Conservation (phyloP, 192 early-diverging fungal species). For the Umbelopsis sp. region DNA sequence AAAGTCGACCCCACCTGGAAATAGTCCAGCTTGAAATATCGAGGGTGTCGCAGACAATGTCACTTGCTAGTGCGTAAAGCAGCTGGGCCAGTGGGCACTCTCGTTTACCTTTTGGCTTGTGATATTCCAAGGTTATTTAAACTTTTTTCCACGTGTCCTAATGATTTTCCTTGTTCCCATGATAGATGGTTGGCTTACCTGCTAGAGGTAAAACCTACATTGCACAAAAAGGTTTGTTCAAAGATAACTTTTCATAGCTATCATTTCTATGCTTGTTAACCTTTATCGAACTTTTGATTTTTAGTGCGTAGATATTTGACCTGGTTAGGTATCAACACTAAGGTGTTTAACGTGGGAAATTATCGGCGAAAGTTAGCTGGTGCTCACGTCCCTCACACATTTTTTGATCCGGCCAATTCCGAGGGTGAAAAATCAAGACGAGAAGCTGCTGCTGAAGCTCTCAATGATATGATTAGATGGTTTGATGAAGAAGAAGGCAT, state of each 20-base stretch:
- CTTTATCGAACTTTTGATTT: background rate
- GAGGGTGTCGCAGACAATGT: no score
- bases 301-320: slow-evolving; percentile 88
- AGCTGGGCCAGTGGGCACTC: no score
- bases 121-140: no score
- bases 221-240: slow-evolving; percentile 76
- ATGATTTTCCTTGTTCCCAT: no score
- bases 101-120: no score
- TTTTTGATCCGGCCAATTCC: slow-evolving; percentile 89
- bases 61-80: no score
- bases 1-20: no score
- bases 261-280: no score
- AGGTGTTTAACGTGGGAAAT: slow-evolving; percentile 98
- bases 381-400: slow-evolving; percentile 77
- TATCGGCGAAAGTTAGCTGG: slow-evolving; percentile 93
- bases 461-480: slow-evolving; percentile 94
- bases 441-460: slow-evolving; percentile 80
- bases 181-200: slow-evolving; percentile 87
- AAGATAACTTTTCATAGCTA: no score
- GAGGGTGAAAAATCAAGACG: slow-evolving; percentile 72
- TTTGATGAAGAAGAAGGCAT: slow-evolving; percentile 78
- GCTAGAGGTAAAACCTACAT: slow-evolving; percentile 98
- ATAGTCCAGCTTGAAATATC: no score
- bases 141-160: no score
- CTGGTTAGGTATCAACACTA: slow-evolving; percentile 93